Evolutionary conservation across 2,329 filamentous ascomycete species (phyloP).

Genomic region (Pseudogymnoascus sp.): DNA sequence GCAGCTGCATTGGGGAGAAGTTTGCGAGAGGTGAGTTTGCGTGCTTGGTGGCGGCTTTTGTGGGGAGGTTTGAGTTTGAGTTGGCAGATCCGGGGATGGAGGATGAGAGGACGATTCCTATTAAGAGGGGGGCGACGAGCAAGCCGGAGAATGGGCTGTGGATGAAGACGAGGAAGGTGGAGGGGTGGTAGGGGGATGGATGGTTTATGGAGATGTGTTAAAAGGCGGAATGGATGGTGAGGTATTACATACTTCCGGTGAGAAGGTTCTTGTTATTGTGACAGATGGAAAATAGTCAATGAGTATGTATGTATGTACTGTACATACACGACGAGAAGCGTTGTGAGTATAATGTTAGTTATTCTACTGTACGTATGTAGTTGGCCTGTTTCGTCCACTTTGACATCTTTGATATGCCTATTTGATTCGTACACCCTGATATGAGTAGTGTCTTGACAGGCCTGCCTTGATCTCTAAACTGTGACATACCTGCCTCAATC

Average conservation of each 20-base stretch:
- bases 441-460: not conserved
- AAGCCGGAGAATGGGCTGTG: slow-evolving; percentile 64
- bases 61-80: slow-evolving; percentile 64
- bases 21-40: slow-evolving; percentile 83
- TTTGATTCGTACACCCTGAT: not conserved
- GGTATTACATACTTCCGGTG: not conserved
- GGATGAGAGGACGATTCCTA: slow-evolving; percentile 56
- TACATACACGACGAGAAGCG: not conserved
- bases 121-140: slow-evolving; percentile 63
- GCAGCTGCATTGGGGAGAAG: slow-evolving; percentile 73
- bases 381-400: not conserved
- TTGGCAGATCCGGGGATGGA: slow-evolving; percentile 30
- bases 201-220: not conserved
- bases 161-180: slow-evolving; percentile 56
- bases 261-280: not conserved
- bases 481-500: not conserved
- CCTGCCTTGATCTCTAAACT: not conserved
- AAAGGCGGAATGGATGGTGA: not conserved
- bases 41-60: slow-evolving; percentile 66
- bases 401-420: not conserved
- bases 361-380: not conserved
- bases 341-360: not conserved
- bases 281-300: not conserved
- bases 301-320: not conserved
- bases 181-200: slow-evolving; percentile 47